Percentiles rank a stretch among this genome's conserved stretches.
Evolutionary conservation across 2,329 filamentous ascomycete genomes (phyloP).

Genomic region (Trichophyton simii): DNA sequence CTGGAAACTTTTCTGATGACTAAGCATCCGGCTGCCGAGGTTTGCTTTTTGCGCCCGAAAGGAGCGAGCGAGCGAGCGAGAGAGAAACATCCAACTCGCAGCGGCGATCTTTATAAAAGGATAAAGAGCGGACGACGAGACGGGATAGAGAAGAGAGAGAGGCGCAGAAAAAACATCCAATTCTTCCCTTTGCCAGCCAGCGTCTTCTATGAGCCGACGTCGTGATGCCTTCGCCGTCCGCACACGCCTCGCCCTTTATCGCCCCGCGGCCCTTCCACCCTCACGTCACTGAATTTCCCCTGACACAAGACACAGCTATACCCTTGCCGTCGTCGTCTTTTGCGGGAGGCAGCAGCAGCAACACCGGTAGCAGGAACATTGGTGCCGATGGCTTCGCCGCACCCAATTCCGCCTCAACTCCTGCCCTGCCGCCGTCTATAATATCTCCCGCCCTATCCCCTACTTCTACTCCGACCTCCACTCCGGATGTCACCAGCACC

Average conservation of each 20-base stretch:
- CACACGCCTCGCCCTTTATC: slow-evolving; percentile 41
- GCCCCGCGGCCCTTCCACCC: slow-evolving; percentile 27
- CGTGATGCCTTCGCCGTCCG: slow-evolving; percentile 44
- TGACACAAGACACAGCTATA: slow-evolving; percentile 9
- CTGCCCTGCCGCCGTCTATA: slow-evolving; percentile 40
- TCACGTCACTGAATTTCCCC: slow-evolving; percentile 16
- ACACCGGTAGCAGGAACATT: slow-evolving; percentile 2
- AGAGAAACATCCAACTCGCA: neutral
- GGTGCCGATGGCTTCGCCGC: slow-evolving; percentile 15
- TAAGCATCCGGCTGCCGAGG: neutral
- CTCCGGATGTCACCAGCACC: slow-evolving; percentile 12
- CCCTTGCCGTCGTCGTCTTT: neutral
- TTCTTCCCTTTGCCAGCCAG: too few relatives aligned
- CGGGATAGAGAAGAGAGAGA: neutral
- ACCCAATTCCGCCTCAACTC: slow-evolving; percentile 19
- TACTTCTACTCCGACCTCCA: slow-evolving; percentile 23
- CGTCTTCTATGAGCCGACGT: neutral
- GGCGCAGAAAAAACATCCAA: neutral
- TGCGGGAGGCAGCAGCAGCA: neutral
- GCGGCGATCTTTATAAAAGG: neutral
- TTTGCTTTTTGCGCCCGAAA: neutral
- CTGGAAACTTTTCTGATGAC: neutral
- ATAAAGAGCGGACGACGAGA: neutral
- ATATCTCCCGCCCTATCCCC: slow-evolving; percentile 42
- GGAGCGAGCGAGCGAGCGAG: neutral